Base-by-base conservation (phyloP, 257 asterid genomes). In the Coffea canephora region DNA sequence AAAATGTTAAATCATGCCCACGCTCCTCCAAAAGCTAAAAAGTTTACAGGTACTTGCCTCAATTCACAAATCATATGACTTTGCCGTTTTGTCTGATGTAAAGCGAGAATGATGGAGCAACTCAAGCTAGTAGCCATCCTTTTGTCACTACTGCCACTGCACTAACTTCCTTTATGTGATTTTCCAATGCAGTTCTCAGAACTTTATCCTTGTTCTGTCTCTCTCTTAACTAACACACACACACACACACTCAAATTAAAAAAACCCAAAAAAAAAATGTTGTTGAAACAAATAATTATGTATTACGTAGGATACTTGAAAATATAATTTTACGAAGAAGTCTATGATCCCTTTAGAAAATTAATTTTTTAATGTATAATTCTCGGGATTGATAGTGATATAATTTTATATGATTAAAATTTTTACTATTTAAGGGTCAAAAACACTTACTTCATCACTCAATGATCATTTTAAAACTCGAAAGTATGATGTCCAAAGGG, bases 1-100 rank as follows among this genome's bases (percentile, higher is more conserved):
- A 83, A 83, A 48, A 80, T 75, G 88, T 86, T 84, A 83, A 84
- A 87, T 88, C 91, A 87, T 87, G 86, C 43, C 83, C 83, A 85
- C 79, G 87, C 91, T 86, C 91, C 89, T 74, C 85, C 82, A 71
- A 86, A 83, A 85, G 80, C 79, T 71, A 43, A 68, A 86, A 74
- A 78, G 82, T 50, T 52, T 67, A 50, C 54, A 57, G 67, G 69
- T 77, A 48, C 77, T 41, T 76, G 78, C 62, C 73, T 83, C 86
- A 79, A 70, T 83, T 75, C 48, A 14, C 50, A 62, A 74, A 83
- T 71, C 69, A 79, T 79, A 71, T 46, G 65, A 18, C 21, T 41
- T 5, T 77, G 81, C 81, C 34, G 50, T 41, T 72, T 77, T 77
- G 72, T 74, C 69, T 66, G 71, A 64, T 79, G 57, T 64, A 67